A percentile compares a stretch with the other conserved stretches of the same genome.
Conservation (phyloP, 116 monocot genomes). For the Cymodocea nodosa region DNA sequence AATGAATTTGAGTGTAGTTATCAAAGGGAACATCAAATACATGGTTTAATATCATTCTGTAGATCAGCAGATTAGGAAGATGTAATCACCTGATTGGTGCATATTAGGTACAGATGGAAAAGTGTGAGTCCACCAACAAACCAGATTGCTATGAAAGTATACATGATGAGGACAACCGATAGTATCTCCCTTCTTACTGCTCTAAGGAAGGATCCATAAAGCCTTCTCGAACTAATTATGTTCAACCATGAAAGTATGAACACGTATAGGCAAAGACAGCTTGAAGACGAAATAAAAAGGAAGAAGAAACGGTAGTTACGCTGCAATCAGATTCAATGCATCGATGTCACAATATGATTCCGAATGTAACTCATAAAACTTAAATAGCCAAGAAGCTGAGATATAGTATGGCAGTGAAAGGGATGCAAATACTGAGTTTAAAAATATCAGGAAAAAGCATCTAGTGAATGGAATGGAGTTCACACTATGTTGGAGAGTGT, state of each 20-base stretch:
- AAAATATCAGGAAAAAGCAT: too few species aligned
- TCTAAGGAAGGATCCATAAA: conserved; percentile 33
- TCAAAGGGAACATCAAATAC: too few species aligned
- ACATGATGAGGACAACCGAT: conserved; percentile 51
- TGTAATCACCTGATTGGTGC: conserved; percentile 75
- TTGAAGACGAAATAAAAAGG: conserved; percentile 77
- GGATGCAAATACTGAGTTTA: too few species aligned
- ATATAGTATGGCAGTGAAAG: too few species aligned
- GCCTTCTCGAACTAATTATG: conserved; percentile 28
- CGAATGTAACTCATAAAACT: too few species aligned
- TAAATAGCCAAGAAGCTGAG: too few species aligned
- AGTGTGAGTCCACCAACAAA: conserved; percentile 84
- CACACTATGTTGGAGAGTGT: too few species aligned
- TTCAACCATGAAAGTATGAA: conserved; percentile 68
- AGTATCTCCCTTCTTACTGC: conserved; percentile 43
- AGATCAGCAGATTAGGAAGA: neutral
- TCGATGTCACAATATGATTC: neutral
- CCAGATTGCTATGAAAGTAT: conserved; percentile 75
- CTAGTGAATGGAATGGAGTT: too few species aligned
- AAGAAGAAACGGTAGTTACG: conserved; percentile 88
- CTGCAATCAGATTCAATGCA: conserved; percentile 22
- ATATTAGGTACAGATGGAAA: conserved; percentile 71
- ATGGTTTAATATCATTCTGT: too few species aligned
- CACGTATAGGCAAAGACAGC: conserved; percentile 59
- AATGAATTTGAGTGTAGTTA: too few species aligned